Base-by-base conservation (phyloP, 805 yeast species). In the Saccharomycopsis microspora region DNA sequence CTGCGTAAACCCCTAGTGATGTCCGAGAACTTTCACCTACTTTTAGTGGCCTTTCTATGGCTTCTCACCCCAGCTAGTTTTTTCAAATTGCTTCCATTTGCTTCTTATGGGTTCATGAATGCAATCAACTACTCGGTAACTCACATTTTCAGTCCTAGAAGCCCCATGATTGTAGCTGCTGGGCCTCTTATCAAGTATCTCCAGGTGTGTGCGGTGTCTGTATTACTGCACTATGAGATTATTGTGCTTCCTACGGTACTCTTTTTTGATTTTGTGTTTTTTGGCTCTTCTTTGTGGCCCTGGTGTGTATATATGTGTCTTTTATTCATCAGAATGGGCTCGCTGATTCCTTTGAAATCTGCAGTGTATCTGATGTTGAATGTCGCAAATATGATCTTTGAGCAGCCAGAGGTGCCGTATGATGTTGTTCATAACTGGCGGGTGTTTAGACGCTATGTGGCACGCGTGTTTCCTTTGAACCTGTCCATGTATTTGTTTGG, bases 151-250 rank as follows among this genome's bases (percentile, higher is more conserved):
- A 39, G 31, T 28, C 52, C 52, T 3, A 8, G 8, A 3, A 28
- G 59, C 77, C 84, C 28, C 3, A 36, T 61, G 80, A 82, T 44
- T 72, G 68, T 49, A 83, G 66, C 56, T 77, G 77, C 49, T 72
- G 70, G 53, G 79, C 67, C 50, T 72, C 74, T 68, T 5, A 71
- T 64, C 19, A 70, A 68, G 38, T 72, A 67, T 60, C 80, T 85
- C 62, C 77, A 81, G 3, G 95, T 79, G 53, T 81, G 83, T 57
- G 75, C 67, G 49, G 75, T 74, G 60, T 75, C 74, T 31, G 95
- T 95, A 10, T 95, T 93, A 30, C 85, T 84, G 54, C 75, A 74
- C 53, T 74, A 77, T 35, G 63, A 60, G 38, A 31, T 50, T 6
- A n/a, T 53, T n/a, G 36, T 53, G 19, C 51, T 53, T 34, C 53